phyloP scores from a whole-genome alignment of 768 basidiomycete species.

The Chalciporus chontae region DNA sequence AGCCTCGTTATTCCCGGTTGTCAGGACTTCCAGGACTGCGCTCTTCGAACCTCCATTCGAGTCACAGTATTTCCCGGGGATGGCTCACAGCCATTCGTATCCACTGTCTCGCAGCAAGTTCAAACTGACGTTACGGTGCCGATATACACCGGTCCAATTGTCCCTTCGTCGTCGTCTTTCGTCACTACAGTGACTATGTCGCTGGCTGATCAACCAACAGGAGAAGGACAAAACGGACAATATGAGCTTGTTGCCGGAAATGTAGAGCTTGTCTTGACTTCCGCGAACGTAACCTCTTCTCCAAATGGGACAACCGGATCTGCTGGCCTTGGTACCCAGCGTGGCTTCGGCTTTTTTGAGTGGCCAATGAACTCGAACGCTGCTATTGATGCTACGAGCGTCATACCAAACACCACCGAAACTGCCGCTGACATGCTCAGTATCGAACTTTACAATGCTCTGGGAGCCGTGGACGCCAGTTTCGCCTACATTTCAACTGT shows the following conservation, averaged over 20 bases:
- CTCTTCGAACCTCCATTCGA: conserved; percentile 72
- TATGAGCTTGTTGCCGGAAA: conserved; percentile 85
- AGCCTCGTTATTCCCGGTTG: conserved; percentile 89
- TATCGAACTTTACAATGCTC: conserved; percentile 54
- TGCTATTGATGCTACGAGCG: conserved; percentile 54
- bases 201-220: conserved; percentile 61
- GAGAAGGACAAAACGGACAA: conserved; percentile 59
- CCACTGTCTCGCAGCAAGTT: conserved; percentile 73
- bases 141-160: conserved; percentile 81
- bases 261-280: conserved; percentile 74
- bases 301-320: conserved; percentile 28
- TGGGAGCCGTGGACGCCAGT: conserved; percentile 45
- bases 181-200: conserved; percentile 72
- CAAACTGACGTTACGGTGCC: conserved; percentile 52
- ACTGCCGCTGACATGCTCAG: conserved; percentile 66
- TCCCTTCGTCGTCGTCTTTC: conserved; percentile 70
- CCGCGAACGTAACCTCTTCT: conserved; percentile 44
- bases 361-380: conserved; percentile 58
- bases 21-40: conserved; percentile 73
- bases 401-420: conserved; percentile 64
- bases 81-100: conserved; percentile 59
- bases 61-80: conserved; percentile 80
- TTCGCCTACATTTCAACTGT: conserved; percentile 48
- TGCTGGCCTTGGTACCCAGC: conserved; percentile 34
- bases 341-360: conserved; percentile 85